Percentiles rank a stretch among this genome's conserved stretches.
Conservation (phyloP, 2,329 filamentous ascomycete species). For the Fusarium dlaminii region DNA sequence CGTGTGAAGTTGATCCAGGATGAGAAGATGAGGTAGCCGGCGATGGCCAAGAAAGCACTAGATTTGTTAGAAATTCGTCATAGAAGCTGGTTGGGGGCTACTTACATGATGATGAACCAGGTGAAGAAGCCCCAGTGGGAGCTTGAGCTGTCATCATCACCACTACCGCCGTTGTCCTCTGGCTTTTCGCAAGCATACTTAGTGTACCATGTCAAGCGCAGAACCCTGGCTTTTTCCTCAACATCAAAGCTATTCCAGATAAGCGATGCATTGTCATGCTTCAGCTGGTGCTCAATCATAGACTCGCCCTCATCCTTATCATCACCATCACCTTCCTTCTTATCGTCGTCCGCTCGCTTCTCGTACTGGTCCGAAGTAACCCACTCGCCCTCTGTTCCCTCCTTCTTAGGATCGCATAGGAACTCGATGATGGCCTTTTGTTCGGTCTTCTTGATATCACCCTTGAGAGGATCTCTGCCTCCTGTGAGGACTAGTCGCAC, state of each 20-base stretch:
- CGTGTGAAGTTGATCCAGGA: slow-evolving; percentile 99
- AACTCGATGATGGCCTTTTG: slow-evolving; percentile 88
- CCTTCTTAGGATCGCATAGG: slow-evolving; percentile 76
- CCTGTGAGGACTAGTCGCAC: slow-evolving; percentile 74
- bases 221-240: slow-evolving; percentile 66
- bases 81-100: slow-evolving; percentile 27
- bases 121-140: slow-evolving; percentile 94
- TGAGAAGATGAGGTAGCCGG: slow-evolving; percentile 94
- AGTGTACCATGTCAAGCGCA: slow-evolving; percentile 86
- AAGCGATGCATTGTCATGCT: slow-evolving; percentile 70
- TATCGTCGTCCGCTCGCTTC: slow-evolving; percentile 46
- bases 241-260: slow-evolving; percentile 78
- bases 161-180: slow-evolving; percentile 53
- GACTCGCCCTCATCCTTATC: slow-evolving; percentile 52
- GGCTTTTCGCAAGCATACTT: slow-evolving; percentile 81
- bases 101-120: slow-evolving; percentile 94
- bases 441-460: slow-evolving; percentile 60
- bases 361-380: slow-evolving; percentile 65
- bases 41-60: slow-evolving; percentile 84
- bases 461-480: slow-evolving; percentile 58
- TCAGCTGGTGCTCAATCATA: slow-evolving; percentile 61
- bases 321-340: slow-evolving; percentile 51
- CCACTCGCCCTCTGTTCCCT: slow-evolving; percentile 78
- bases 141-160: slow-evolving; percentile 52
- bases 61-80: slow-evolving; percentile 34